Percentiles rank a stretch among this genome's conserved stretches.
phyloP scores from a whole-genome alignment of 2,329 filamentous ascomycete genomes.

The Ciborinia camelliae region DNA sequence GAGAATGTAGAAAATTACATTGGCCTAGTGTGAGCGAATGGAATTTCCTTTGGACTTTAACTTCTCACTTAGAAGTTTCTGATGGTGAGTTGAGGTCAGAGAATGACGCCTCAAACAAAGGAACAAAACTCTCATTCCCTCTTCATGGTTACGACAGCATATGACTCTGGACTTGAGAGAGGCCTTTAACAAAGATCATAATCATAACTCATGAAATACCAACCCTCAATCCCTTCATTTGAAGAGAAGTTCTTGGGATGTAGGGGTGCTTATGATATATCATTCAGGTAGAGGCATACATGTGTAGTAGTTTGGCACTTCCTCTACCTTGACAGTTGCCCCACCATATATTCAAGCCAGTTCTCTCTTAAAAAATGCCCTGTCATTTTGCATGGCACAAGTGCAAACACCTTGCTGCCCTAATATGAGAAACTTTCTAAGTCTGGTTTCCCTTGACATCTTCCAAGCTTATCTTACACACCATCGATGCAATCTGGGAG shows the following conservation, averaged over 20 bases:
- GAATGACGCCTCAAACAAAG: neutral
- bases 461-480: neutral
- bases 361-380: neutral
- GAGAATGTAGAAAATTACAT: neutral
- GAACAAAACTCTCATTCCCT: no score
- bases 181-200: neutral
- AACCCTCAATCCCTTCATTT: neutral
- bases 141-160: neutral
- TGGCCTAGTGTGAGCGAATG: neutral
- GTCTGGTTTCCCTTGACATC: neutral
- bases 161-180: neutral
- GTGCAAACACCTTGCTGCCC: neutral
- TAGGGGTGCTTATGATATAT: neutral
- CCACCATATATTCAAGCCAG: neutral
- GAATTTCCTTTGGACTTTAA: neutral
- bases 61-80: neutral
- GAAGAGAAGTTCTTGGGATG: no score
- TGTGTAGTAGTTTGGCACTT: neutral
- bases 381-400: neutral
- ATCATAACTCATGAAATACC: neutral
- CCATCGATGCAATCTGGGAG: no score
- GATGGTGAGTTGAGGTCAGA: neutral
- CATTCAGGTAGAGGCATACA: neutral
- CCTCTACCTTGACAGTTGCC: neutral
- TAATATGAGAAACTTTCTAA: neutral